Evolutionary conservation across 345 rosid species (phyloP), one percentile per base, ranked within the genome.

Genomic region (Syzygium grande): DNA sequence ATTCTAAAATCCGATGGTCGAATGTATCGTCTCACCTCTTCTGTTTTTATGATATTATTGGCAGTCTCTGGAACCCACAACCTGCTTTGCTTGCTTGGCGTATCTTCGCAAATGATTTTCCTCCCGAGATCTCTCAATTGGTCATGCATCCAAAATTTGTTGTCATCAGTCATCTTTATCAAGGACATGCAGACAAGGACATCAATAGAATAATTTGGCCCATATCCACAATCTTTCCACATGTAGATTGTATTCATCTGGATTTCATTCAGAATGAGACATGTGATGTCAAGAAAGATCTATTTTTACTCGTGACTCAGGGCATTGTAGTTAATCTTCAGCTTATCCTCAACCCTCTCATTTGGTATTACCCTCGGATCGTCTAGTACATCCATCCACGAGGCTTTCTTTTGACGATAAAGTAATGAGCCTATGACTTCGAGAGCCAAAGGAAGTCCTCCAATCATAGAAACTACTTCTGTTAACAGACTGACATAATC

Each of bases 61-160:
- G 7, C 15, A 3, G 6, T 58, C 5, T 58, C 29, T 4, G 3
- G 2, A 11, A 0, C 1, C 15, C 0, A 58, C 15, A 58, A 25
- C 2, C 65, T 58, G 15, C 65, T 58, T 1, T 11, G 29, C 65
- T 5, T 56, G 38, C 38, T 34, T 34, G 3, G 38, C 38, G 38
- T 34, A 34, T 56, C 12, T 1, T 58, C 0, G 29, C 7, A 2
- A 3, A 34, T 34, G 38, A 58, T 58, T 11, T 11, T 58, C 65
- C 65, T 58, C 3, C 1, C 15, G 29, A 58, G 65, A 25, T 25
- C 65, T 58, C 29, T 58, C 14, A 58, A 2, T 58, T 58, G 15
- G 14, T 58, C 29, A 4, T 58, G 29, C 65, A 58, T 58, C 65
- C 29, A 56, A 5, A 58, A 25, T 11, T 25, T 25, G 29, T 25